Evolutionary conservation across 148 eudicot genomes (phyloP).

Genomic region (Pouteria glomerata): DNA sequence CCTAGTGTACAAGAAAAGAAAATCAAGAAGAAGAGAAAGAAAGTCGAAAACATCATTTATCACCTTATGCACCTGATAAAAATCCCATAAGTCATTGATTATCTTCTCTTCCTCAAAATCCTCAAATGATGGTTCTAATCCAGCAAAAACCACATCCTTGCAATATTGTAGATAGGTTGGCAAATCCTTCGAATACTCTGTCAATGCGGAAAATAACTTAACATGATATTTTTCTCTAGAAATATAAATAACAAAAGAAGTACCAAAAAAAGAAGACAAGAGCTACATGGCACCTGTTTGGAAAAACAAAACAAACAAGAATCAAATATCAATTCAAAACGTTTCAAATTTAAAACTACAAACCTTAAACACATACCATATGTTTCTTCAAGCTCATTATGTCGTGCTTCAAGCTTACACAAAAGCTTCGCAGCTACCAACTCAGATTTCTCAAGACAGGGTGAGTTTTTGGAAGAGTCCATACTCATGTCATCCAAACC

Average conservation of each 20-base stretch:
- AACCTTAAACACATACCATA: slow-evolving; percentile 38
- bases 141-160: slow-evolving; percentile 74
- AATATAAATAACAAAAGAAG: background rate
- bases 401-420: slow-evolving; percentile 47
- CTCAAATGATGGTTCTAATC: slow-evolving; percentile 42
- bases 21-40: background rate
- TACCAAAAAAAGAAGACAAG: too few relatives aligned
- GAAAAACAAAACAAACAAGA: background rate
- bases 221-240: background rate
- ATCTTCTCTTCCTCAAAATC: slow-evolving; percentile 50
- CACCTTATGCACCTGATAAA: slow-evolving; percentile 56
- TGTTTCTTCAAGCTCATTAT: slow-evolving; percentile 32
- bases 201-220: slow-evolving; percentile 9
- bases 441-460: slow-evolving; percentile 27
- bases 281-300: background rate
- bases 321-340: background rate
- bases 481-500: slow-evolving; percentile 9
- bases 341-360: background rate
- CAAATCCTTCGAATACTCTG: slow-evolving; percentile 63
- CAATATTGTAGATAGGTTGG: slow-evolving; percentile 67
- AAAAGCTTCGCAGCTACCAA: slow-evolving; percentile 51
- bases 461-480: slow-evolving; percentile 10
- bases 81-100: slow-evolving; percentile 52
- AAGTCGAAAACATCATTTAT: background rate
- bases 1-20: too few relatives aligned